A percentile compares a stretch with the other conserved stretches of the same genome.
Evolutionary conservation across 306 rosid genomes (phyloP).

Genomic region (Pterocarpus santalinus): DNA sequence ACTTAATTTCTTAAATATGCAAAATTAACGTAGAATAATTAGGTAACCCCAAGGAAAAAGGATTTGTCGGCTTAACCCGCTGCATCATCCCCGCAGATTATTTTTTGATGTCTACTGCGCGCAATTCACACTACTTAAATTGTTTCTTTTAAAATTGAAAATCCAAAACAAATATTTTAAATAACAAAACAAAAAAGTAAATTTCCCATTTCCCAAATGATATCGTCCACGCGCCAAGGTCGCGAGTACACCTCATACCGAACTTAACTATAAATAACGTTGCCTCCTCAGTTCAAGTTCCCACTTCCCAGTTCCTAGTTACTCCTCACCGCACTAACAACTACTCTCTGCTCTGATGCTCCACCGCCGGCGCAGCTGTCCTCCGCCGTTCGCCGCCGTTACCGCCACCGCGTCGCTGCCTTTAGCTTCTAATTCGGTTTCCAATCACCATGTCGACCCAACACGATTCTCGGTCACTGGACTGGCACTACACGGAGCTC

Average conservation of each 20-base stretch:
- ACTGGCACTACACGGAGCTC: conserved; percentile 73
- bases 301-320: conserved; percentile 11
- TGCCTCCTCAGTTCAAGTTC: conserved; percentile 4
- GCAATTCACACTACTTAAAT: background rate
- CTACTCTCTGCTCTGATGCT: conserved; percentile 37
- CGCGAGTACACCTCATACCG: background rate
- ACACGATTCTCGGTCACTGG: conserved; percentile 46
- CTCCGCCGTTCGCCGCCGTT: conserved; percentile 9
- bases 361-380: conserved; percentile 15
- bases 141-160: no score
- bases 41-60: background rate
- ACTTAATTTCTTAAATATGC: no score
- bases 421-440: background rate
- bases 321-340: background rate
- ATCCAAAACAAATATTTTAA: no score
- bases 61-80: background rate
- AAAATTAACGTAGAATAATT: background rate
- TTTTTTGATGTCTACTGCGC: background rate
- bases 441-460: conserved; percentile 46
- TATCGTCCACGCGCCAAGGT: conserved; percentile 31
- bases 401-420: background rate
- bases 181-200: background rate
- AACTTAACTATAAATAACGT: conserved; percentile 47
- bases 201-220: background rate
- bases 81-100: background rate